phyloP scores from a whole-genome alignment of 1,284 basidiomycete genomes.

The Rhodotorula sp. region DNA sequence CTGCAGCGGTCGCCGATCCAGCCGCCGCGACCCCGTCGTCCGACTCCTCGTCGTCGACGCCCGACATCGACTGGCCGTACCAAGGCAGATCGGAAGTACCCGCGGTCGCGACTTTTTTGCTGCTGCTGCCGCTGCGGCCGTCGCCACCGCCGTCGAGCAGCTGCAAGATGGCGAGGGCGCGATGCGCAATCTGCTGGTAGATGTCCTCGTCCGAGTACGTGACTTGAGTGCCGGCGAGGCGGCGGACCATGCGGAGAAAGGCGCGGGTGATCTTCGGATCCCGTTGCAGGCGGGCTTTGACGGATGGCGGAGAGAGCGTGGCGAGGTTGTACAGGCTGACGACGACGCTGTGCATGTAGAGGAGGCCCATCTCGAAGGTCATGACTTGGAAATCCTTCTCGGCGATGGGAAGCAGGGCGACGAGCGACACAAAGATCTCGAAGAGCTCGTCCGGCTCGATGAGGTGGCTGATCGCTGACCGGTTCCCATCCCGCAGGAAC shows the following conservation, averaged over 20 bases:
- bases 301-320: constrained; percentile 71
- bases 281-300: constrained; percentile 69
- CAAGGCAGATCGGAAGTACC: constrained; percentile 43
- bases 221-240: constrained; percentile 52
- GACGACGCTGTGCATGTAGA: constrained; percentile 73
- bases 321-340: constrained; percentile 82
- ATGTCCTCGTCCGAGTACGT: constrained; percentile 57
- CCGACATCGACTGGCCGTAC: constrained; percentile 32
- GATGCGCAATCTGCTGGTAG: constrained; percentile 66
- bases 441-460: constrained; percentile 61
- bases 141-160: constrained; percentile 73
- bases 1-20: neutral
- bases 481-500: constrained; percentile 73
- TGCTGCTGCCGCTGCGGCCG: constrained; percentile 54
- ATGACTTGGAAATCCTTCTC: constrained; percentile 73
- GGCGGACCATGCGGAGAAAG: constrained; percentile 53
- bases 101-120: constrained; percentile 44
- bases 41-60: constrained; percentile 15
- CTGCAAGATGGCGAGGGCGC: constrained; percentile 80
- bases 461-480: constrained; percentile 68
- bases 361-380: constrained; percentile 65
- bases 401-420: constrained; percentile 76
- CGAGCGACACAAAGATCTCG: constrained; percentile 56
- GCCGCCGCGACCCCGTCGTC: constrained; percentile 10
- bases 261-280: constrained; percentile 51